Percentiles rank a stretch among this genome's conserved stretches.
These are phyloP conservation scores for Nyctanthes arbortristis DNA, from an alignment of 257 asterid species.

Conservation along the genomic window DNA sequence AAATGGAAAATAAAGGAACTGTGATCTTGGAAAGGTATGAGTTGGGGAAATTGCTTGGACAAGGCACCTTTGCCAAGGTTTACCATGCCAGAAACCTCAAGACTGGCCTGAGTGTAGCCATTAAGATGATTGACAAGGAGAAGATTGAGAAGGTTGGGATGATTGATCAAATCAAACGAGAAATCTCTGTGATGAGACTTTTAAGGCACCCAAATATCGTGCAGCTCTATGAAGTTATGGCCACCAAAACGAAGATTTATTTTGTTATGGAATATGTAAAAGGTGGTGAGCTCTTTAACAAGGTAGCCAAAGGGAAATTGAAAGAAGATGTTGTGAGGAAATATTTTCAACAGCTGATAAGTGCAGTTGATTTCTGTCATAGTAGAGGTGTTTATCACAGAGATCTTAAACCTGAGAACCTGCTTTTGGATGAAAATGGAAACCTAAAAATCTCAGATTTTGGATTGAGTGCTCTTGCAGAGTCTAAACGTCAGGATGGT, in stretches of 20 bases:
- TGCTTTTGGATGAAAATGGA: constrained; percentile 44
- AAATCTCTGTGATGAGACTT: constrained; percentile 47
- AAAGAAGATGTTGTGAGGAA: constrained; percentile 47
- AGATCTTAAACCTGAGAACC: constrained; percentile 52
- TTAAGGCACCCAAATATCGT: constrained; percentile 41
- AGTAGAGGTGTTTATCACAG: constrained; percentile 46
- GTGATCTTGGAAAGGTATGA: constrained; percentile 64
- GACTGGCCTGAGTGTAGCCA: constrained; percentile 59
- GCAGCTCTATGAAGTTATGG: constrained; percentile 49
- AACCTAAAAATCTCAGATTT: constrained; percentile 46
- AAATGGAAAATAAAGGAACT: constrained; percentile 57
- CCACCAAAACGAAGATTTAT: constrained; percentile 42
- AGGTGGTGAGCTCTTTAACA: constrained; percentile 51
- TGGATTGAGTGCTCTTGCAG: constrained; percentile 57
- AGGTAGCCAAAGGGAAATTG: constrained; percentile 41
- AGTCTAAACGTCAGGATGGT: constrained; percentile 63
- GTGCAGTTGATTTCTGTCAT: constrained; percentile 50
- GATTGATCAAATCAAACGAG: constrained; percentile 49
- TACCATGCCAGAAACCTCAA: constrained; percentile 61
- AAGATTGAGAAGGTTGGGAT: constrained; percentile 42
- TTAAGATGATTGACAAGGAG: constrained; percentile 65
- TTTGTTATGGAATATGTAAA: constrained; percentile 48
- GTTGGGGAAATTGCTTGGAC: constrained; percentile 82
- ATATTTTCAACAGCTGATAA: constrained; percentile 45
- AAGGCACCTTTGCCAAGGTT: constrained; percentile 89